phyloP scores from a whole-genome alignment of 2,329 filamentous ascomycete genomes.

The Scorias spongiosa region DNA sequence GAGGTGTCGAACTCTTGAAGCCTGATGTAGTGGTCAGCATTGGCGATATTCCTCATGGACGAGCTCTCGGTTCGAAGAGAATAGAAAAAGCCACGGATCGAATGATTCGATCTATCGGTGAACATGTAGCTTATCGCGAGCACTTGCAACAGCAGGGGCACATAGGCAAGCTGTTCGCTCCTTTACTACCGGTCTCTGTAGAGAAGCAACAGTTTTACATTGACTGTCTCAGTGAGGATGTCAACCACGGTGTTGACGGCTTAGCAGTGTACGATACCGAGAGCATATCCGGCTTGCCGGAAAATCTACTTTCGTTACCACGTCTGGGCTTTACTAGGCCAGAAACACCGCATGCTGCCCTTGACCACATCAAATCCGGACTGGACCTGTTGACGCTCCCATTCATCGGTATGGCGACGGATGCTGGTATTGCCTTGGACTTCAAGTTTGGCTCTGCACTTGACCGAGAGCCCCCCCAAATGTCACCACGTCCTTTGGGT shows the following conservation, averaged over 20 bases:
- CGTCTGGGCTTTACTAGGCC: conserved; percentile 60
- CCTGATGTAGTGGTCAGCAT: conserved; percentile 71
- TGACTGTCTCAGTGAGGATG: conserved; percentile 51
- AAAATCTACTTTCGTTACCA: conserved; percentile 47
- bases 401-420: conserved; percentile 59
- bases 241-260: conserved; percentile 42
- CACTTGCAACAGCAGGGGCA: neutral
- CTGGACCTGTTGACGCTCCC: conserved; percentile 67
- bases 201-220: conserved; percentile 70
- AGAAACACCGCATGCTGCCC: conserved; percentile 56
- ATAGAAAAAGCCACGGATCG: conserved; percentile 72
- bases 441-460: conserved; percentile 53
- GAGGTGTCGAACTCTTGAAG: conserved; percentile 46
- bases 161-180: conserved; percentile 42
- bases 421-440: conserved; percentile 69
- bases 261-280: conserved; percentile 67
- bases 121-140: conserved; percentile 36
- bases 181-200: conserved; percentile 59
- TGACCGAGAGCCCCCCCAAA: conserved; percentile 4
- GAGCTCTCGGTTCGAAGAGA: conserved; percentile 41
- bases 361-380: conserved; percentile 61
- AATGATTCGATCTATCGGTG: conserved; percentile 66
- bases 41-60: conserved; percentile 54
- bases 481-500: conserved; percentile 41
- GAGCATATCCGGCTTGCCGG: conserved; percentile 51